Evolutionary conservation across 2,329 filamentous ascomycete species (phyloP), one percentile per base, ranked within the genome.

Genomic region (Aspergillus fumigatus): DNA sequence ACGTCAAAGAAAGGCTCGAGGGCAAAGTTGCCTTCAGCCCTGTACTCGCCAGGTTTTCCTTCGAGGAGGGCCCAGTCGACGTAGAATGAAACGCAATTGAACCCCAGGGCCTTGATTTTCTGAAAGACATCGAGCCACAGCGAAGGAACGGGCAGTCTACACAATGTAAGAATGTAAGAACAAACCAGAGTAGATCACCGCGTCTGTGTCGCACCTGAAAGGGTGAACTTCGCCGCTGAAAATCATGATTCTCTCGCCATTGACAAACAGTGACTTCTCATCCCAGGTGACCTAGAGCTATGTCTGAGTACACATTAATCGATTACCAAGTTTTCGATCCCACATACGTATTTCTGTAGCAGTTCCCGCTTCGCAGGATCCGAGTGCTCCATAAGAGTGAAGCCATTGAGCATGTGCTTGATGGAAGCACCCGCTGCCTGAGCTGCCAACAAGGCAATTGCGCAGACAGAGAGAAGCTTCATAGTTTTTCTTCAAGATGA

Each of bases 31-130:
- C 89, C 90, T 2, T 90, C 84, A 1, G 85, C 87, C 8, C 78
- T 78, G 65, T 90, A 92, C 3, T 84, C 77, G 1, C 88, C 90
- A 0, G 80, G 85, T 57, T 87, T 86, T 2, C 88, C 89, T 69
- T 94, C 90, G 0, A 91, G 71, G 2, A 93, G 75, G 3, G 87
- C 88, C 90, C 89, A 95, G 64, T 92, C 82, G 6, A 87, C 79
- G 66, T 93, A 93, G 70, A 92, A 91, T 0, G 88, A 91, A 1
- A 92, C 87, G 48, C 84, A 82, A 64, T 89, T 93, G 74, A 91
- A 92, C 0, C 90, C 90, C 1, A 92, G 74, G 0, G 89, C 87
- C 71, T 88, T 92, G 71, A 93, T 84, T 73, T 95, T 95, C 66
- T 94, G 87, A 64, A 95, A 88, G 1, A 93, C 69, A 62, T 93